Percentiles rank a stretch among this genome's conserved stretches.
Evolutionary conservation across 2,329 filamentous ascomycete genomes (phyloP).

Genomic region (Myriosclerotinia curreyana): DNA sequence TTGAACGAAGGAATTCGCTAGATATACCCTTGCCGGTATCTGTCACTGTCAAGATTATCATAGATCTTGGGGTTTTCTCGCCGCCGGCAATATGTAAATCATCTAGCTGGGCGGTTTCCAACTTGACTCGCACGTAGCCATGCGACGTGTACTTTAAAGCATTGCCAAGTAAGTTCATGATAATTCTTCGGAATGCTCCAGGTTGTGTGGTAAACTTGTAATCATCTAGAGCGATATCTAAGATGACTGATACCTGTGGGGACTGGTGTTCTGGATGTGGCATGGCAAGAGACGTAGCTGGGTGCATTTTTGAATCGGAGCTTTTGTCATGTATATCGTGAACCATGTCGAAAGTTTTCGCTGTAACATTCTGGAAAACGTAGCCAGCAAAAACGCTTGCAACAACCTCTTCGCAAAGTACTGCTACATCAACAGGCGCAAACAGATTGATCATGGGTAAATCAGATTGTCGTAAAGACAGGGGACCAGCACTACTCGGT

Average conservation of each 20-base stretch:
- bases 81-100: constrained; percentile 27
- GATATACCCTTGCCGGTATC: constrained; percentile 71
- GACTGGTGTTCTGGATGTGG: constrained; percentile 18
- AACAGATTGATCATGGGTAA: constrained; percentile 40
- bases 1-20: constrained; percentile 58
- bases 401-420: constrained; percentile 39
- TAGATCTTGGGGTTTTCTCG: constrained; percentile 31
- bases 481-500: constrained; percentile 15
- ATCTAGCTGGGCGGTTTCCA: constrained; percentile 34
- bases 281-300: constrained; percentile 10
- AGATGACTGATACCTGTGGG: constrained; percentile 35
- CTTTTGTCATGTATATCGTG: constrained; percentile 26
- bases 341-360: constrained; percentile 38
- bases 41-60: constrained; percentile 63
- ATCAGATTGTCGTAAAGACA: constrained; percentile 34
- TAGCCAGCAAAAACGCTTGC: constrained; percentile 40
- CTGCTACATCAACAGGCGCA: constrained; percentile 38
- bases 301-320: constrained; percentile 20
- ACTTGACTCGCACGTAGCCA: constrained; percentile 49
- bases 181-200: constrained; percentile 50
- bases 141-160: constrained; percentile 59
- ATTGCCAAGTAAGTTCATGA: constrained; percentile 64
- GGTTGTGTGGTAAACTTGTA: constrained; percentile 50
- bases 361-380: constrained; percentile 38
- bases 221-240: constrained; percentile 36